phyloP scores from a whole-genome alignment of 352 stramenopile genomes.

The Aphanomyces astaci region DNA sequence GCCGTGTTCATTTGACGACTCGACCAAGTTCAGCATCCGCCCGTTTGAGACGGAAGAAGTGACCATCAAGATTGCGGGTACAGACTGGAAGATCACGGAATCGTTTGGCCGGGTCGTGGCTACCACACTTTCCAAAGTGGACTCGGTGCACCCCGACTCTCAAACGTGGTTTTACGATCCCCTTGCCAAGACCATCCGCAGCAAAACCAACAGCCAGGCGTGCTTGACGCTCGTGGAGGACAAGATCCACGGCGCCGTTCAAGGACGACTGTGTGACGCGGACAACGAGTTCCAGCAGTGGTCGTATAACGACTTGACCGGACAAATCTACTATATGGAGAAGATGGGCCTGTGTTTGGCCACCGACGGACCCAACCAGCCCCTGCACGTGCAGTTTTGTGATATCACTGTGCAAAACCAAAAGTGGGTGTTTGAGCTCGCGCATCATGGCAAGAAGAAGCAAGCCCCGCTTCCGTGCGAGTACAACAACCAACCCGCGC shows the following conservation, averaged over 20 bases:
- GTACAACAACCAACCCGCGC: neutral
- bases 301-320: slow-evolving; percentile 41
- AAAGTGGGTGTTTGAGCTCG: slow-evolving; percentile 4
- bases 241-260: slow-evolving; percentile 43
- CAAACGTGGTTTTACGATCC: slow-evolving; percentile 62
- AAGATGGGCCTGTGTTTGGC: slow-evolving; percentile 52
- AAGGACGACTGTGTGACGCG: slow-evolving; percentile 49
- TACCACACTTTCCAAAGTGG: slow-evolving; percentile 30
- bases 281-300: slow-evolving; percentile 60
- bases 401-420: neutral
- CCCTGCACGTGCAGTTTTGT: slow-evolving; percentile 37
- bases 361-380: slow-evolving; percentile 40
- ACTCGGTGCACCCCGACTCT: slow-evolving; percentile 40
- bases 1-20: neutral
- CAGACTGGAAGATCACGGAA: slow-evolving; percentile 41
- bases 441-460: neutral
- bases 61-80: slow-evolving; percentile 24
- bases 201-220: slow-evolving; percentile 48
- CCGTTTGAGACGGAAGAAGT: slow-evolving; percentile 28
- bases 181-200: slow-evolving; percentile 41
- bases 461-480: neutral
- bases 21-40: slow-evolving; percentile 28
- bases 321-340: slow-evolving; percentile 35
- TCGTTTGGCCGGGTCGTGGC: slow-evolving; percentile 33
- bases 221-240: slow-evolving; percentile 53